Conservation (phyloP, 805 yeast genomes). For the Yarrowia osloensis region DNA sequence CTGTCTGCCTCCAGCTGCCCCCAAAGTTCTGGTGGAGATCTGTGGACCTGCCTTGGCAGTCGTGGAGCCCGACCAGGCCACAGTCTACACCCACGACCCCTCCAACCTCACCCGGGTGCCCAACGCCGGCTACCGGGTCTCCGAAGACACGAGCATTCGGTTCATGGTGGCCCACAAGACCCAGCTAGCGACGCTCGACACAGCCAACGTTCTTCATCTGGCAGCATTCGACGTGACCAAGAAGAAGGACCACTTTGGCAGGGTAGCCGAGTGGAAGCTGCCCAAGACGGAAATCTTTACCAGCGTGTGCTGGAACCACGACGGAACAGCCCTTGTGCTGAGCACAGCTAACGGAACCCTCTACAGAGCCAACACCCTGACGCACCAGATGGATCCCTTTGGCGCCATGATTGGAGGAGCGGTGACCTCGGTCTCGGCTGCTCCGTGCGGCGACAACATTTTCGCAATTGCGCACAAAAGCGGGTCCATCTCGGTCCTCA, state of each 20-base stretch:
- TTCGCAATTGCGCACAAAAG: slow-evolving; percentile 29
- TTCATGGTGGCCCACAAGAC: slow-evolving; percentile 16
- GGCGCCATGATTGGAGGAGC: slow-evolving; percentile 22
- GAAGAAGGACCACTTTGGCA: background rate
- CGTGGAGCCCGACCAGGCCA: background rate
- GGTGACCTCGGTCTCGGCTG: slow-evolving; percentile 16
- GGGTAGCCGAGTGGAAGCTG: slow-evolving; percentile 13
- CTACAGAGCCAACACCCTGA: background rate
- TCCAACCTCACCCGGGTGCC: background rate
- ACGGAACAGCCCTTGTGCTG: slow-evolving; percentile 5
- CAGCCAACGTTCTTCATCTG: slow-evolving; percentile 7
- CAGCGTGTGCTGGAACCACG: slow-evolving; percentile 18
- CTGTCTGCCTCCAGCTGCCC: slow-evolving; percentile 26
- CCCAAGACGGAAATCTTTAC: slow-evolving; percentile 1
- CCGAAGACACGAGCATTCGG: background rate
- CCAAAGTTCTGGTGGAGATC: slow-evolving; percentile 14
- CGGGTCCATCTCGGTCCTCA: slow-evolving; percentile 7
- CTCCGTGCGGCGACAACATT: slow-evolving; percentile 32
- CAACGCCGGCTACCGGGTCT: background rate
- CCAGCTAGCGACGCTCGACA: slow-evolving; percentile 11
- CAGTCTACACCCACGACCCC: slow-evolving; percentile 4
- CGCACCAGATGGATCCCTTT: slow-evolving; percentile 6
- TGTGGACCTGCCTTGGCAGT: slow-evolving; percentile 24
- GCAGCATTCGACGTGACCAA: background rate
- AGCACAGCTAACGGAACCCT: slow-evolving; percentile 8